These are phyloP conservation scores for Septoria linicola DNA, from an alignment of 2,329 filamentous ascomycete genomes.

Conservation along the genomic window DNA sequence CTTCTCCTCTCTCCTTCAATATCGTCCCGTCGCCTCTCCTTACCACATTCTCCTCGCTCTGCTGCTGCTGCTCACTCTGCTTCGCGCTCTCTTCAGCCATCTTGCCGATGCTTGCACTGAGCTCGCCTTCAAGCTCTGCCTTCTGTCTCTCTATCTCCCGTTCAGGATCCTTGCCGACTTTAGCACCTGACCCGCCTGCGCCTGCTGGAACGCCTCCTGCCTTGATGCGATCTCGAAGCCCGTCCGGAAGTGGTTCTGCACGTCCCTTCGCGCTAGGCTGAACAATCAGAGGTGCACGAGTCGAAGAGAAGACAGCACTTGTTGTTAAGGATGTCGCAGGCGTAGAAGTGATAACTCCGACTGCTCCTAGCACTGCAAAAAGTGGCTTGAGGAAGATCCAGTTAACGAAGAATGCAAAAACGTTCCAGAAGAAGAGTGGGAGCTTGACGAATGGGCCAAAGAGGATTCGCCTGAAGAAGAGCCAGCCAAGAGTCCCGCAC, in stretches of 20 bases:
- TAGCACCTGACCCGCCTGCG: constrained; percentile 50
- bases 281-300: constrained; percentile 42
- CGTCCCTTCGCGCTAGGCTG: constrained; percentile 46
- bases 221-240: constrained; percentile 19
- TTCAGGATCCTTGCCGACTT: constrained; percentile 26
- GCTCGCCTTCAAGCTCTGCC: constrained; percentile 20
- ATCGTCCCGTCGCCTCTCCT: constrained; percentile 48
- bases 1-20: constrained; percentile 36
- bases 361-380: constrained; percentile 56
- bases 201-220: constrained; percentile 47
- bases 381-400: constrained; percentile 35
- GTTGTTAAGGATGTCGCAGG: constrained; percentile 17
- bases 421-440: constrained; percentile 48
- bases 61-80: constrained; percentile 14
- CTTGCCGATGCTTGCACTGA: constrained; percentile 44
- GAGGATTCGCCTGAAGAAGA: constrained; percentile 77
- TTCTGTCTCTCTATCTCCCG: constrained; percentile 3
- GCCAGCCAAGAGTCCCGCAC: constrained; percentile 73
- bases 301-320: constrained; percentile 29
- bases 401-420: constrained; percentile 26
- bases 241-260: constrained; percentile 35
- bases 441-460: constrained; percentile 88
- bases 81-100: constrained; percentile 44
- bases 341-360: constrained; percentile 43
- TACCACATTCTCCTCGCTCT: constrained; percentile 30